Evolutionary conservation across 768 basidiomycete genomes (phyloP).

Genomic region (Hemileccinum impolitum): DNA sequence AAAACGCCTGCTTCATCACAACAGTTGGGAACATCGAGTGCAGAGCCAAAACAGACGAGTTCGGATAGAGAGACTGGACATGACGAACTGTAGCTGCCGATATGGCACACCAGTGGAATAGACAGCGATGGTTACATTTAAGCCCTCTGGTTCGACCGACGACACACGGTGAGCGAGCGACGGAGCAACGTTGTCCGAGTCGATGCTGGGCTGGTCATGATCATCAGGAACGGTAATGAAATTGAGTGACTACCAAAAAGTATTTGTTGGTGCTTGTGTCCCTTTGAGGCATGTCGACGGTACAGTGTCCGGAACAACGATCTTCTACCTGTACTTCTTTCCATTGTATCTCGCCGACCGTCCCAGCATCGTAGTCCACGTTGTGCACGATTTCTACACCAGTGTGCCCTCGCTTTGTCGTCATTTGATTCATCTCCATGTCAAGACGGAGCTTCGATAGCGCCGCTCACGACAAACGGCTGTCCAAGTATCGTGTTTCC

Average conservation of each 20-base stretch:
- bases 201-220: no score
- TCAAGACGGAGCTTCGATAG: conserved; percentile 77
- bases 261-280: conserved; percentile 30
- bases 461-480: conserved; percentile 63
- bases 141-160: no score
- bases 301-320: conserved; percentile 24
- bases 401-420: not conserved
- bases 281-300: not conserved
- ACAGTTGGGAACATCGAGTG: conserved; percentile 10
- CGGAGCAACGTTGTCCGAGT: no score
- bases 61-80: conserved; percentile 23
- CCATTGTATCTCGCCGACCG: not conserved
- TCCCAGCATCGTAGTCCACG: not conserved
- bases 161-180: no score
- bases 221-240: no score
- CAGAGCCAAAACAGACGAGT: conserved; percentile 17
- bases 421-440: conserved; percentile 35
- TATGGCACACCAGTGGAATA: conserved; percentile 11
- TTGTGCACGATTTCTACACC: conserved; percentile 3
- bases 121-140: not conserved
- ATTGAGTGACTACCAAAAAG: not conserved
- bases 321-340: conserved; percentile 29
- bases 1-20: conserved; percentile 35
- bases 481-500: conserved; percentile 73
- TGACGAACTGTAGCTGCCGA: conserved; percentile 27